A percentile compares a stretch with the other conserved stretches of the same genome.
phyloP scores from a whole-genome alignment of 768 basidiomycete species.

The Punctularia strigosozonata region DNA sequence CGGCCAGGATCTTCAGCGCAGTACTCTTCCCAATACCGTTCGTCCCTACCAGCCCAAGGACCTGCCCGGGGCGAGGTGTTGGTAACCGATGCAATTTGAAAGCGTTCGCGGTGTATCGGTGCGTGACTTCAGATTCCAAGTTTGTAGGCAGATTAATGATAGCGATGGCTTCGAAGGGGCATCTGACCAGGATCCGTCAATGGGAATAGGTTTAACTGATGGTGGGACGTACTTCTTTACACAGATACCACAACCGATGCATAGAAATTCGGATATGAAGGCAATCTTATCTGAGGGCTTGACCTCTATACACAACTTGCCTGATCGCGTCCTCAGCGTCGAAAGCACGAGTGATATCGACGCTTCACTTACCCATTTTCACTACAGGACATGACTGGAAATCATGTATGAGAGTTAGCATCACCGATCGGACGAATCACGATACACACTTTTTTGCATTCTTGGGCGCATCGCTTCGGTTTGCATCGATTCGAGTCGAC shows the following conservation, averaged over 20 bases:
- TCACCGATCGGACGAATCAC: conserved; percentile 4
- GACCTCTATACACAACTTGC: conserved; percentile 98
- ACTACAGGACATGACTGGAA: conserved; percentile 86
- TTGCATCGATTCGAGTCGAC: conserved; percentile 89
- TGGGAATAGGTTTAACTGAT: no score
- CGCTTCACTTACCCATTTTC: conserved; percentile 67
- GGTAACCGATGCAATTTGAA: conserved; percentile 99
- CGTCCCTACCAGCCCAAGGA: conserved; percentile 95
- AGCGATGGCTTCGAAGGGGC: conserved; percentile 97
- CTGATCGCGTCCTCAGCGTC: conserved; percentile 23
- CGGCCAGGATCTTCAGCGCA: conserved; percentile 91
- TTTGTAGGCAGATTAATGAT: conserved; percentile 99
- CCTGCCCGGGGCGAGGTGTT: conserved; percentile 94
- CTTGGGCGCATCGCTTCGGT: conserved; percentile 93
- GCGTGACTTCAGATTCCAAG: conserved; percentile 89
- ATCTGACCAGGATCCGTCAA: conserved; percentile 35
- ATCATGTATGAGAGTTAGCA: conserved; percentile 6
- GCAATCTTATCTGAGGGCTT: conserved; percentile 94
- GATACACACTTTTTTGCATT: conserved; percentile 82
- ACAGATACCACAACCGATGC: conserved; percentile 99
- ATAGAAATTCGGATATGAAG: conserved; percentile 97
- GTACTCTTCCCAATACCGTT: conserved; percentile 99
- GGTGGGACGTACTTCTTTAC: conserved; percentile 79
- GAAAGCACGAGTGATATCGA: background rate
- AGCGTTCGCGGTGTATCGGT: conserved; percentile 95